Evolutionary conservation across 176 grass and related monocot species (phyloP).

Genomic region (Hsuehochloa calcarea): DNA sequence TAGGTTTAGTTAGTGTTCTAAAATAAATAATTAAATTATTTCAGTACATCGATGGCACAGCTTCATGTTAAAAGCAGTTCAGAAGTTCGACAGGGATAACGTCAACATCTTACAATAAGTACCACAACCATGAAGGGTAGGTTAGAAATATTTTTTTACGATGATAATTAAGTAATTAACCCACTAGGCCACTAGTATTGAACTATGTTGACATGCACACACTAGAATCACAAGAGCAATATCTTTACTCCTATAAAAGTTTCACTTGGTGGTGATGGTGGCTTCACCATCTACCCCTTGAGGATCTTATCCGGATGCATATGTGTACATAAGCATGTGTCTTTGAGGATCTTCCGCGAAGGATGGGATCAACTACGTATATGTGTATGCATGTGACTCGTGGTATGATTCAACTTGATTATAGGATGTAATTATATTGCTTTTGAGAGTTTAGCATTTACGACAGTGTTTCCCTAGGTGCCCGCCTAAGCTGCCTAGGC

Average conservation of each 20-base stretch:
- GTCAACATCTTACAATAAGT: background rate
- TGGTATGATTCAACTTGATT: too few species aligned
- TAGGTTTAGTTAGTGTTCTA: background rate
- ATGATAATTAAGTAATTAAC: background rate
- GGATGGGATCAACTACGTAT: too few species aligned
- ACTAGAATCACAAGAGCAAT: slow-evolving; percentile 5
- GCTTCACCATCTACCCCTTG: too few species aligned
- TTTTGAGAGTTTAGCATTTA: too few species aligned
- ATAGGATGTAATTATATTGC: too few species aligned
- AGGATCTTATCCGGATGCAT: too few species aligned
- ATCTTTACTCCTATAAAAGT: background rate
- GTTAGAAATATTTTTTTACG: background rate
- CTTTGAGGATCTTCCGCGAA: too few species aligned
- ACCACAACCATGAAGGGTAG: background rate
- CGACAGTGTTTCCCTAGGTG: too few species aligned
- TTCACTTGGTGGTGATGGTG: too few species aligned
- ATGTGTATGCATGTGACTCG: too few species aligned
- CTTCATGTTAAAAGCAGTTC: background rate
- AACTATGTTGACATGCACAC: background rate
- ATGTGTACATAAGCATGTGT: too few species aligned
- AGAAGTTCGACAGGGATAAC: background rate
- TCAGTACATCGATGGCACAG: background rate
- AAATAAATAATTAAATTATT: background rate
- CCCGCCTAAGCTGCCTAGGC: too few species aligned
- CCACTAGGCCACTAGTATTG: background rate